Base-by-base conservation (phyloP, 768 basidiomycete genomes). In the Brasilioporus rufonigricans region DNA sequence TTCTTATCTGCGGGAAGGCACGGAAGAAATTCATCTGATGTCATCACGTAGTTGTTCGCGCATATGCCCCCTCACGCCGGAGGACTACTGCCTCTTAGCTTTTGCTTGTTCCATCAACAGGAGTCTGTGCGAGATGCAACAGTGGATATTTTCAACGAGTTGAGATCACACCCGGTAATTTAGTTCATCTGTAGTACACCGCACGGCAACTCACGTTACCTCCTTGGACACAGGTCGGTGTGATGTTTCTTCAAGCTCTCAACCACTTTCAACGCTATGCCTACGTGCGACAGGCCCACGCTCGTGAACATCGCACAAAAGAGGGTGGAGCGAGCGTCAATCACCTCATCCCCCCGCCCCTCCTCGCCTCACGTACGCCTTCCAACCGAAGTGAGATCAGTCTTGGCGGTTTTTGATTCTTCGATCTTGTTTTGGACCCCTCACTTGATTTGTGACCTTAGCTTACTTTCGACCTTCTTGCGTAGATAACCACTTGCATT, bases 261-360 rank as follows among this genome's bases (percentile, higher is more conserved):
- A 96, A 94, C 66, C 87, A 91, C 62, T 96, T 95, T 68, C 91
- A 93, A 65, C 84, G 90, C 4, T 89, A 91, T 55, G 89, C 93
- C 0, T 95, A 92, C 64, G 84, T 91, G 24, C 82, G 93, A 41
- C 87, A 91, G 67, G 91, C 90, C 0, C 81, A 89, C 65, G 82
- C 82, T 14, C 78, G 80, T 33, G 87, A 91, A 57, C 72, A 61
- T 7, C 68, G 71, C n/a, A 40, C 58, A 0, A 68, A 66, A 50
- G 77, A 77, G n/a, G 55, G 67, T 11, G 36, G n/a, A 16, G 27
- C 52, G 13, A 44, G 26, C 2, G n/a, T 1, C 12, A 69, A 72
- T 44, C 67, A 71, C 24, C 70, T 77, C 38, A 48, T 58, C 9
- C 73, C 72, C 26, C 78, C 76, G 5, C 61, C 43, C 9, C 49